Evolutionary conservation across 169 alveolate species (phyloP).

Genomic region (Cyclospora cayetanensis): DNA sequence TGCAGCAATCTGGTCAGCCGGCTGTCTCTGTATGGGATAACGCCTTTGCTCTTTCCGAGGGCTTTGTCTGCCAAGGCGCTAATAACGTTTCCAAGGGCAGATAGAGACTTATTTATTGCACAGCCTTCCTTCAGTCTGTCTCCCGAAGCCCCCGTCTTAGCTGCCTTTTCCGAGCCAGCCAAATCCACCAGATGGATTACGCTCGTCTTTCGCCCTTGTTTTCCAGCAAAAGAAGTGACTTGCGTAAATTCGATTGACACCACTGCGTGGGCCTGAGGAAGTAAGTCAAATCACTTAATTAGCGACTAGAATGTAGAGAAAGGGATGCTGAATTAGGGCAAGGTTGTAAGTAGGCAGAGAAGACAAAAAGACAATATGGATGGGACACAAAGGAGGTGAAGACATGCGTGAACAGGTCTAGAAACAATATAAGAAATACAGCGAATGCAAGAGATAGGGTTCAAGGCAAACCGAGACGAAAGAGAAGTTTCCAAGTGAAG

Average conservation of each 20-base stretch:
- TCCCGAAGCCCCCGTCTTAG: constrained; percentile 83
- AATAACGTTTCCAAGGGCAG: constrained; percentile 87
- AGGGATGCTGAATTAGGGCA: background rate
- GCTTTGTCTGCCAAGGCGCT: constrained; percentile 89
- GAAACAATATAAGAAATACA: no score
- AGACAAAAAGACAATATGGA: background rate
- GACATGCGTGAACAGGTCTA: no score
- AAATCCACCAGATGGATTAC: constrained; percentile 90
- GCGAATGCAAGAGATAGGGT: no score
- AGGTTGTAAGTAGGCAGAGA: background rate
- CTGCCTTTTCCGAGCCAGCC: constrained; percentile 87
- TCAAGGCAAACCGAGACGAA: no score
- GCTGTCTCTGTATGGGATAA: constrained; percentile 90
- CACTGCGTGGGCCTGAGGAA: constrained; percentile 89
- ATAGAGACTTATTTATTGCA: constrained; percentile 86
- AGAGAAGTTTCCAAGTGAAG: no score
- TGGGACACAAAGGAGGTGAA: no score
- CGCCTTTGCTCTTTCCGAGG: constrained; percentile 71
- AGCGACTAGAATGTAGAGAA: background rate
- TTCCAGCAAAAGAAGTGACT: constrained; percentile 72
- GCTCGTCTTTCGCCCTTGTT: constrained; percentile 82
- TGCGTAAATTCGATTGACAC: constrained; percentile 86
- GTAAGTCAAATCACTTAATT: background rate
- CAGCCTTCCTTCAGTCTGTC: constrained; percentile 90
- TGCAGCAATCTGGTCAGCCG: constrained; percentile 89